Percentiles rank a stretch among this genome's conserved stretches.
Evolutionary conservation across 805 yeast species (phyloP).

Genomic region (Phaffomyces opuntiae): DNA sequence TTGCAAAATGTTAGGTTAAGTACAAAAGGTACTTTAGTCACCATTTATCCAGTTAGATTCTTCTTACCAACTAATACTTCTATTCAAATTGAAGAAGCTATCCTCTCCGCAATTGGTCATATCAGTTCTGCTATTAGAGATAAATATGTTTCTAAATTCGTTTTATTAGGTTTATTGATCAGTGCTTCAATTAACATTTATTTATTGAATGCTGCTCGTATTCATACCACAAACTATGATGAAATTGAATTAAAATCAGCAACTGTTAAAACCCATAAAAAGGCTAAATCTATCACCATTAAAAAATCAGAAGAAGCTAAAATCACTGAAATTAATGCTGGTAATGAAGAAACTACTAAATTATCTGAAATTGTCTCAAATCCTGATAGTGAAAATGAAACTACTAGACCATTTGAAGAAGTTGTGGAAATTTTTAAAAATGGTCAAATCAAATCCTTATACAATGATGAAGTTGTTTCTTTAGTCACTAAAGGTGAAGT

Average conservation of each 20-base stretch:
- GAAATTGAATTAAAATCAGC: constrained; percentile 15
- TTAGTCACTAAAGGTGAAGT: constrained; percentile 70
- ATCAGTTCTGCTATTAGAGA: constrained; percentile 71
- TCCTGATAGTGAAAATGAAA: constrained; percentile 31
- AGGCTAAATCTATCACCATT: constrained; percentile 23
- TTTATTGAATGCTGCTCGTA: constrained; percentile 77
- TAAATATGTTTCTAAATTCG: constrained; percentile 68
- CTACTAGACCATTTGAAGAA: constrained; percentile 54
- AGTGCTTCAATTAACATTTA: constrained; percentile 80
- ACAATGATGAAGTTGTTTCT: constrained; percentile 65
- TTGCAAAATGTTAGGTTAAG: constrained; percentile 30
- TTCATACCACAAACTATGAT: constrained; percentile 38
- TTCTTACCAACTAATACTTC: constrained; percentile 52
- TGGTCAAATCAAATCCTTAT: constrained; percentile 61
- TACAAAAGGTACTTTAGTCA: constrained; percentile 43
- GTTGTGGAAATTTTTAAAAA: constrained; percentile 55
- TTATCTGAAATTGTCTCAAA: constrained; percentile 23
- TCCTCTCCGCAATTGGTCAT: constrained; percentile 43
- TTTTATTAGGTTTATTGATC: constrained; percentile 64
- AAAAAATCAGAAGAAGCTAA: constrained; percentile 22
- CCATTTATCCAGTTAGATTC: constrained; percentile 48
- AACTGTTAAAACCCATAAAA: constrained; percentile 23
- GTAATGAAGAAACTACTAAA: constrained; percentile 14
- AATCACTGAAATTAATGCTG: constrained; percentile 5
- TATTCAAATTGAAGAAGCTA: constrained; percentile 55